Evolutionary conservation across 2,329 filamentous ascomycete species (phyloP), one percentile per base, ranked within the genome.

Genomic region (Bertia moriformis): DNA sequence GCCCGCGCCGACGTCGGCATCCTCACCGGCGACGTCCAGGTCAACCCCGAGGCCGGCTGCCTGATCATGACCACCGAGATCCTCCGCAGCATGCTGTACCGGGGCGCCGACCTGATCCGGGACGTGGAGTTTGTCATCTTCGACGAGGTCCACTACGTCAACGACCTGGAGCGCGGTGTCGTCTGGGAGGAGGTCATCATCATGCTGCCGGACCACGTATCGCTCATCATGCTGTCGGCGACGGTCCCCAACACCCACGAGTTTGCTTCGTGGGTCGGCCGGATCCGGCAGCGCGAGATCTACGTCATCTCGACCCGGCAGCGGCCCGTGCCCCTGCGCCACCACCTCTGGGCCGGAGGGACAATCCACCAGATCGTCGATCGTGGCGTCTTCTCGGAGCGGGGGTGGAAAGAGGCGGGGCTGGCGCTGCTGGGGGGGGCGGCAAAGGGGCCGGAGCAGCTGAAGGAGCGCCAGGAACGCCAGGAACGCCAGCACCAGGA

Each of bases 1-100:
- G n/a, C n/a, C n/a, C n/a, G n/a, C n/a, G n/a, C n/a, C n/a, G 91
- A 98, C 57, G 91, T 98, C n/a, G 91, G 91, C 14, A 96, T 98
- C 46, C 62, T 98, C 46, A 98, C 91, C 0, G 91, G 91, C 43
- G 91, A 98, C 62, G 91, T 98, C 4, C 91, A 98, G 57, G 98
- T 98, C 51, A 87, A 93, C 46, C 86, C 89, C 0, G 91, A 96
- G 62, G 91, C 91, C 19, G 96, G 89, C 59, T 98, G 91, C 61
- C 69, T 98, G 32, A 96, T 98, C 58, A 98, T 98, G 91, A 98
- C 91, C 0, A 98, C 91, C 0, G 91, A 98, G 55, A 98, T 98
- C 62, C 62, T 98, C 42, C 77, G 91, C 42, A 96, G 91, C 65
- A 98, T 98, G 89, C 74, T 98, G 37, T 98, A 98, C 53, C 76